Base-by-base conservation (phyloP, 257 asterid genomes). In the Nicotiana obtusifolia region DNA sequence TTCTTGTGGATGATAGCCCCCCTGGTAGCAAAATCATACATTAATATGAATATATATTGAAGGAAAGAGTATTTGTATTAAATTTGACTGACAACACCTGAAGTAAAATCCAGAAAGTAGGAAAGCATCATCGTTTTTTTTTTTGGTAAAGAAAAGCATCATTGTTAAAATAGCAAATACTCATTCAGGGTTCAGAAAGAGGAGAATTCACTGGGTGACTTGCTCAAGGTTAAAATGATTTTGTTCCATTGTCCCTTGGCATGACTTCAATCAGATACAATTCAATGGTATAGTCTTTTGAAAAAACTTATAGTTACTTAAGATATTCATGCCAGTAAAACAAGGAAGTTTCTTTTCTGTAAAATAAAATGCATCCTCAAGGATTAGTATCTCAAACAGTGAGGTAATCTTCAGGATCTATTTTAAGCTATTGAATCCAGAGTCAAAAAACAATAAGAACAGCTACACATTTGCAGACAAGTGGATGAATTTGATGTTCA, bases 1-100 rank as follows among this genome's bases (percentile, higher is more conserved):
- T 91, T 89, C 88, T 86, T 89, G 93, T 96, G 99, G 86, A 94
- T 87, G 84, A 89, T 87, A 37, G 94, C 80, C 81, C 99, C 99
- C 97, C 98, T 94, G 88, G 64, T 10, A 81, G 44, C 4, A 82
- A 31, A 44, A 62, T 82, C 87, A 82, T 52, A 78, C 69, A 75
- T 10, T 64, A 37, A 73, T 62, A 24, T 78, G 44, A 49, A 73
- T 26, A 47, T 8, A 31, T 65, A 52, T 4, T 26, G 73, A 22
- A 82, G 41, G 81, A 44, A 13, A 47, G 24, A 41, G 54, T 24
- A 22, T 47, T 47, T 47, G 78, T 47, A 44, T 73, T 22, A 73
- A 44, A 20, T 47, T 73, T 14, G 19, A n/a, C 26, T 64, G 37
- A 64, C 37, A 80, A 26, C 33, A 80, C 60, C 41, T 31, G 31